Evolutionary conservation across 495 filamentous ascomycete genomes (phyloP), one percentile per base, ranked within the genome.

Genomic region (Aspergillus egyptiacus): DNA sequence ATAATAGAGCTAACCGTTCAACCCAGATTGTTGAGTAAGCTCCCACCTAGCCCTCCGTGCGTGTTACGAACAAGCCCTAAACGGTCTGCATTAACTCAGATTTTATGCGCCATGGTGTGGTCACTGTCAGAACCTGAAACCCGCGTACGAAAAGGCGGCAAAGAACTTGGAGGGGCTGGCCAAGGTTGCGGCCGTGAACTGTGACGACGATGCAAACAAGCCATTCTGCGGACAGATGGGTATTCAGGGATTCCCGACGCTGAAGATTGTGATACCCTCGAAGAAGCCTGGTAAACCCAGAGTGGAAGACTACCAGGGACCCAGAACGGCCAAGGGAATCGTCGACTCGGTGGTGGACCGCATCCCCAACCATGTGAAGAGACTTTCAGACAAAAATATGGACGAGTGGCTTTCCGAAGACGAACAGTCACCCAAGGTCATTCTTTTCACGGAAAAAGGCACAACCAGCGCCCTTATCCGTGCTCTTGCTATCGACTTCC

Each of bases 51-150:
- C 39, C 54, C 27, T 27, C 48, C 25, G 46, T 31, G 11, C 31
- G 33, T 24, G 32, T 14, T 25, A 38, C 22, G n/a, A 48, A 17
- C 30, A 40, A 30, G 13, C 50, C 18, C 51, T 54, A 56, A 60
- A 30, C 14, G 28, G 41, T 18, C 34, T 31, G 15, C 32, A 36
- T n/a, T 37, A 34, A 18, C 44, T 72, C 64, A 90, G 90, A 68
- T 96, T 95, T 74, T 96, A 95, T 59, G 87, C 87, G 6, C 89
- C 87, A 28, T 95, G 87, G 94, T 96, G 93, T 57, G 93, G 93
- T 18, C 94, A 98, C 64, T 98, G 93, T 70, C 74, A 95, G 64
- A 96, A 85, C 67, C 83, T 99, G 54, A 89, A 96, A 67, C 93
- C 93, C 0, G 87, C 89, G 44, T 99, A 89, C 69, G 93, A 96